These are phyloP conservation scores for Suhomyces bokatorum DNA, from an alignment of 1,139 yeast species.

Conservation along the genomic window DNA sequence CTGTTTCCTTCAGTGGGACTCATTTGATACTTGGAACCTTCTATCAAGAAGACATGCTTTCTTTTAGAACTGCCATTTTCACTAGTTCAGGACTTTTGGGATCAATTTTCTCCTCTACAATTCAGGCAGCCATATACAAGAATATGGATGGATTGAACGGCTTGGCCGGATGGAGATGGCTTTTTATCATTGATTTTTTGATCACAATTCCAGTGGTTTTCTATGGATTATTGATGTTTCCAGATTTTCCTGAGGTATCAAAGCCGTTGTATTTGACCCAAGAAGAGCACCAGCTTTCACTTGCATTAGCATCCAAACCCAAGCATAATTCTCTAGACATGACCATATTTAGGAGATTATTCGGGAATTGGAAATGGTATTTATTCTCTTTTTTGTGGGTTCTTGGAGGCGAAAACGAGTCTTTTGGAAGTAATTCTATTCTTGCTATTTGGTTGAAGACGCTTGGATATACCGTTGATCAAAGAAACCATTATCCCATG, in stretches of 20 bases:
- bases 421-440: constrained; percentile 52
- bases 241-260: constrained; percentile 55
- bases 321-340: constrained; percentile 40
- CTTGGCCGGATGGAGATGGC: constrained; percentile 42
- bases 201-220: constrained; percentile 50
- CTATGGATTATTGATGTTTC: constrained; percentile 56
- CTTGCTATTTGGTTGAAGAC: constrained; percentile 53
- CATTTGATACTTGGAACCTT: constrained; percentile 55
- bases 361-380: constrained; percentile 63
- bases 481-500: constrained; percentile 57
- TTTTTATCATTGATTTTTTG: constrained; percentile 38
- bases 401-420: constrained; percentile 60
- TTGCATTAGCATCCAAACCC: constrained; percentile 31
- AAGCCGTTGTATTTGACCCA: constrained; percentile 35
- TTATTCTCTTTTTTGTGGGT: constrained; percentile 55
- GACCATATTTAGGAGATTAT: constrained; percentile 47
- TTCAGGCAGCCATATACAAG: constrained; percentile 38
- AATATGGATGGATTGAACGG: constrained; percentile 34
- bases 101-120: constrained; percentile 42
- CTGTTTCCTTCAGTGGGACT: constrained; percentile 54
- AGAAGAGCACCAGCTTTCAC: constrained; percentile 38
- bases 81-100: constrained; percentile 56
- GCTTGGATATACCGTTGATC: constrained; percentile 43
- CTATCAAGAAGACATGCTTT: constrained; percentile 51
- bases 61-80: constrained; percentile 52